Evolutionary conservation across 257 asterid species (phyloP), one percentile per base, ranked within the genome.

Genomic region (Gardenia jasminoides): DNA sequence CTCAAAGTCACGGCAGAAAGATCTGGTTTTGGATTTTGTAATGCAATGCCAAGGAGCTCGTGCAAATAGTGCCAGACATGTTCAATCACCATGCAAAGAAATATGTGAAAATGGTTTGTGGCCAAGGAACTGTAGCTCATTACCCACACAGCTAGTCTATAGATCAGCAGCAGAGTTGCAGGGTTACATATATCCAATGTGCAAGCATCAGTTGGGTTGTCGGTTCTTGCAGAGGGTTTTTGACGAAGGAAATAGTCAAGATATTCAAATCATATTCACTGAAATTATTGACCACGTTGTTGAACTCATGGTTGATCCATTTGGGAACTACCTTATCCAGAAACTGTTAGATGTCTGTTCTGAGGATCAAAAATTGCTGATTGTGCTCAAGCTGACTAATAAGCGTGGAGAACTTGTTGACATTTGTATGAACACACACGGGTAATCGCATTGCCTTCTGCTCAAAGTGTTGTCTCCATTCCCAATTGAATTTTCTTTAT

Each of bases 171-270:
- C 59, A 28, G 82, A 79, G 70, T 28, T 70, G 73, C 77, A 72
- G 11, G 86, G 82, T 17, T 39, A 78, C 26, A 74, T 88, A 58
- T 76, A 80, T 70, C 30, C 56, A 44, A 73, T 79, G 66, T 85
- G 87, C 61, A 86, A 84, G 85, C 82, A 82, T 72, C 88, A 86
- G 80, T 36, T 74, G 4, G 92, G 92, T 50, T 88, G 92, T 77
- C 81, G 87, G 87, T 79, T 77, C 73, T 82, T 86, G 77, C 87
- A 81, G 62, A 83, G 64, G 56, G 58, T 75, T 68, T 70, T 88
- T 43, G 88, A 86, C 48, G 88, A 83, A 75, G 82, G 89, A 64
- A 86, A 58, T 59, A 44, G 54, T 36, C 78, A 76, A 74, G 90
- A 88, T 80, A 79, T 81, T 44, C 75, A 82, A 31, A 24, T 79